Evolutionary conservation across 345 rosid species (phyloP), one percentile per base, ranked within the genome.

Genomic region (Acer yangbiense): DNA sequence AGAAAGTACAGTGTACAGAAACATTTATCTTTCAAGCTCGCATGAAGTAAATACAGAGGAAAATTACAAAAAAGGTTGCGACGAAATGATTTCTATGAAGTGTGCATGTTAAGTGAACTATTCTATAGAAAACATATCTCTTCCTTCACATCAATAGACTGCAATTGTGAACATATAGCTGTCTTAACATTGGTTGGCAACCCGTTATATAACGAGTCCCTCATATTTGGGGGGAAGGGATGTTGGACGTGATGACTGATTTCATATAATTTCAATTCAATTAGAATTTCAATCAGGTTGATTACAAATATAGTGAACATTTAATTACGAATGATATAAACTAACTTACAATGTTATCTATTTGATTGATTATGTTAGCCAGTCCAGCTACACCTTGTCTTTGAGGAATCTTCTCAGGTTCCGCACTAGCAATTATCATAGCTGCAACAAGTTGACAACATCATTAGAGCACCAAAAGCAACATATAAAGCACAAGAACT

Each of bases 361-460:
- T 93, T 84, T 91, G 97, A 78, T 89, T 89, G 77, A 95, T 88
- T 67, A 95, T 52, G 81, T 93, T 92, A 83, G 98, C 91, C 74
- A 95, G 98, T 77, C 97, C 98, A 35, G 89, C 92, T 77, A 69
- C 82, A 60, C 98, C 98, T 74, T 93, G 85, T 69, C 87, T 87
- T 72, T 83, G 87, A 68, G 82, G 79, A 78, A 81, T 75, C 68
- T 76, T 71, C 67, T 69, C 65, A 5, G 65, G 67, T 46, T 78
- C 86, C 69, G 81, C 72, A 14, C 7, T 10, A 48, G 65, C 81
- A 69, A 54, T 21, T 63, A 77, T 72, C 69, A 3, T 41, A 39
- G 86, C 86, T 90, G 82, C 63, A 67, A 79, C 23, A 43, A 74
- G 44, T 71, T 43, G 41, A 54, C 65, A 83, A 44, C 68, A 44